Base-by-base conservation (phyloP, 352 stramenopile genomes). In the Aphanomyces invadans region DNA sequence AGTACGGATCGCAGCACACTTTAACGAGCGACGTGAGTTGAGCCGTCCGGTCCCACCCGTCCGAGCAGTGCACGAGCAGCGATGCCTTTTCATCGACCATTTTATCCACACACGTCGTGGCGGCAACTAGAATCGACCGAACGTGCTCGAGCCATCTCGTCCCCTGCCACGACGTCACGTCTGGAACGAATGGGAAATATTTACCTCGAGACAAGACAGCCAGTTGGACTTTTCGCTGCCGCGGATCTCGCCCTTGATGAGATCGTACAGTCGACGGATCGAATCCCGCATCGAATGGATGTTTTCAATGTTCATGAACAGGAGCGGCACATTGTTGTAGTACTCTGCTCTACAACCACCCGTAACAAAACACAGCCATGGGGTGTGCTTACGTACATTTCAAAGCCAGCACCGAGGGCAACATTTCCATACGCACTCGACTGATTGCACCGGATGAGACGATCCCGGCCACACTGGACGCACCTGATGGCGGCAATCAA, bases 11-110 rank as follows among this genome's bases (percentile, higher is more conserved):
- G 32, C 98, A 77, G 28, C 98, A 88, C 0, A 99, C 69, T 75
- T 99, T 97, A 2, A 96, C 92, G 26, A 99, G 71, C 3, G 87
- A 87, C 7, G 83, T 85, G 25, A 99, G 95, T 79, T 99, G 96
- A 0, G 93, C 91, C 3, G 97, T 99, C 21, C 97, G 83, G 78
- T 99, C 97, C 97, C 97, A 99, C 12, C 97, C 97, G 71, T 99
- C 96, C 26, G 88, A 98, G 74, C 97, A 99, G 72, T 99, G 97
- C n/a, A 99, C 82, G 45, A 99, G 72, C 12, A 99, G 84, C 38
- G 96, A 97, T 3, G 92, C 89, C 17, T 84, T 81, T 73, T 98
- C 81, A 1, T 89, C 74, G 2, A 77, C 76, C 1, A 94, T 69
- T 62, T 93, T 89, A 12, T 90, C 81, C 21, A 99, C 86, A 67